These are phyloP conservation scores for Sambucus nigra DNA, from an alignment of 129 eudicot species.

Conservation along the genomic window DNA sequence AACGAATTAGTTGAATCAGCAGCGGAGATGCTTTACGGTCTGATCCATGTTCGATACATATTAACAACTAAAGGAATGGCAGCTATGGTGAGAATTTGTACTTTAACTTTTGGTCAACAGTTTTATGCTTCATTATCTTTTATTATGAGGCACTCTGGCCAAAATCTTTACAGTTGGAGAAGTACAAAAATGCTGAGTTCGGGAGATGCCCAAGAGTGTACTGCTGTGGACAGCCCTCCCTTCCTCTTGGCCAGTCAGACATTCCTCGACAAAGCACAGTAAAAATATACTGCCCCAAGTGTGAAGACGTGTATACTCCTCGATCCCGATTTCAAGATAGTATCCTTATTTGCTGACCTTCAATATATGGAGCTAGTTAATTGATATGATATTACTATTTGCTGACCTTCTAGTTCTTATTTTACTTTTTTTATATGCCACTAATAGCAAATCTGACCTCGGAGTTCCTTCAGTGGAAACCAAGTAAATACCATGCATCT, in stretches of 20 bases:
- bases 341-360: constrained; percentile 44
- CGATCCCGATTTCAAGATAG: constrained; percentile 88
- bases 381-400: neutral
- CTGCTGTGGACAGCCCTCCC: constrained; percentile 92
- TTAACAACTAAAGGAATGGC: constrained; percentile 88
- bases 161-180: constrained; percentile 54
- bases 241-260: constrained; percentile 90
- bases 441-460: too few relatives aligned
- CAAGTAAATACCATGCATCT: too few relatives aligned
- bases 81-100: constrained; percentile 58
- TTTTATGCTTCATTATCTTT: constrained; percentile 2
- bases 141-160: neutral
- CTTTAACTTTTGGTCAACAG: neutral
- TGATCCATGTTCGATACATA: constrained; percentile 87
- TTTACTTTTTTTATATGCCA: too few relatives aligned
- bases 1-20: constrained; percentile 85
- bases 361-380: too few relatives aligned
- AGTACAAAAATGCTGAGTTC: constrained; percentile 79
- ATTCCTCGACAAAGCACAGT: constrained; percentile 68
- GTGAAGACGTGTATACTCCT: constrained; percentile 81
- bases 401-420: neutral
- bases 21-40: constrained; percentile 92
- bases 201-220: constrained; percentile 93
- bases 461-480: too few relatives aligned
- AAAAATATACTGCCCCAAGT: constrained; percentile 77